These are phyloP conservation scores for Atkinsonella hypoxylon DNA, from an alignment of 2,329 filamentous ascomycete species.

Conservation along the genomic window DNA sequence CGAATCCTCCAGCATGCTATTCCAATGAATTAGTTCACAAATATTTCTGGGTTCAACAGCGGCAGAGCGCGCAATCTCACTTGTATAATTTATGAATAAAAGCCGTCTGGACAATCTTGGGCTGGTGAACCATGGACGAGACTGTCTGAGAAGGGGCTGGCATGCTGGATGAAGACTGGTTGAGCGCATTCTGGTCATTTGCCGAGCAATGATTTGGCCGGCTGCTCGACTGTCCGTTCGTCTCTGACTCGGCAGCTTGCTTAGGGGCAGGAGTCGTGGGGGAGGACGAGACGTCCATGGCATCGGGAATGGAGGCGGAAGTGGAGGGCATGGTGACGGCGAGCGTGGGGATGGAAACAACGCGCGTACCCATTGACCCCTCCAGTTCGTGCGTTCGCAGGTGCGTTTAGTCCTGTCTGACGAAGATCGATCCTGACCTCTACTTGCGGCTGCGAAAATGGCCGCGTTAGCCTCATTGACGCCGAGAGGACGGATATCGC, in stretches of 20 bases:
- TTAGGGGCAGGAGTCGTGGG: slow-evolving; percentile 31
- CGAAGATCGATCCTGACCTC: neutral
- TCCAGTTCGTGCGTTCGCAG: neutral
- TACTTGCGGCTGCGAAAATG: neutral
- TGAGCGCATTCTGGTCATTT: slow-evolving; percentile 23
- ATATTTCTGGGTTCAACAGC: no score
- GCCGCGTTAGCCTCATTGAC: slow-evolving; percentile 1
- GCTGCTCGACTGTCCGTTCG: slow-evolving; percentile 23
- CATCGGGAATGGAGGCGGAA: slow-evolving; percentile 45
- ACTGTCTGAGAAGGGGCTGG: slow-evolving; percentile 35
- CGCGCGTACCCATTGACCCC: slow-evolving; percentile 29
- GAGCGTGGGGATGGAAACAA: slow-evolving; percentile 44
- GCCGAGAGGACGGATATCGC: slow-evolving; percentile 1
- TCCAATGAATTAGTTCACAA: no score
- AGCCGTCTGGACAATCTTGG: slow-evolving; percentile 95
- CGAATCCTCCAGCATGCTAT: slow-evolving; percentile 89
- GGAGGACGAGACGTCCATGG: slow-evolving; percentile 50
- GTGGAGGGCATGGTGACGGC: slow-evolving; percentile 47
- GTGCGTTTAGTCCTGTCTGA: neutral
- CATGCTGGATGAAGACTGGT: slow-evolving; percentile 28
- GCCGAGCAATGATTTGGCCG: slow-evolving; percentile 25
- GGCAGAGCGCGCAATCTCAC: slow-evolving; percentile 37
- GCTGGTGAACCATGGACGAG: slow-evolving; percentile 74
- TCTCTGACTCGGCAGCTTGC: slow-evolving; percentile 31
- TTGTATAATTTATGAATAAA: slow-evolving; percentile 99